These are phyloP conservation scores for Botryotinia narcissicola DNA, from an alignment of 2,329 filamentous ascomycete genomes.

Conservation along the genomic window DNA sequence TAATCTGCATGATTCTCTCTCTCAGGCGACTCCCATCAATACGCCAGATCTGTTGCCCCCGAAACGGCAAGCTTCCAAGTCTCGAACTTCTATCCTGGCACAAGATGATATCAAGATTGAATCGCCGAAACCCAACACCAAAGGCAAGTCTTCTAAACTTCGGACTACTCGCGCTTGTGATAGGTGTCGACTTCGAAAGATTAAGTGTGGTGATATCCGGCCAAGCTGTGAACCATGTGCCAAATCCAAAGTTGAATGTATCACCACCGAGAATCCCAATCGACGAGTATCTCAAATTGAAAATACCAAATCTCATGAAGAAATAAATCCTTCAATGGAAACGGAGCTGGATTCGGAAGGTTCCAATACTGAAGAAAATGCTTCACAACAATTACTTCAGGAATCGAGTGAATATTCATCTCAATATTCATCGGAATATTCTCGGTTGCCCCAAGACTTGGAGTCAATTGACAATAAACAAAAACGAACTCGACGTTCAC, in stretches of 20 bases:
- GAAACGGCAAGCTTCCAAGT: background rate
- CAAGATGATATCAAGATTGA: background rate
- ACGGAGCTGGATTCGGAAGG: constrained; percentile 15
- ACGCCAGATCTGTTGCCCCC: background rate
- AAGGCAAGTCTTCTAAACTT: background rate
- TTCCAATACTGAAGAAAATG: constrained; percentile 5
- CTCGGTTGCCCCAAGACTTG: constrained; percentile 8
- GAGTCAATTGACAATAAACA: background rate
- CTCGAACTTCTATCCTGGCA: background rate
- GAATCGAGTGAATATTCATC: constrained; percentile 20
- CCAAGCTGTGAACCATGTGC: constrained; percentile 9
- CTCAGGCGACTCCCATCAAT: background rate
- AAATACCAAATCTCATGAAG: background rate
- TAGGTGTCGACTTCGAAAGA: constrained; percentile 4
- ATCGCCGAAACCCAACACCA: background rate
- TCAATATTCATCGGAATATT: constrained; percentile 14
- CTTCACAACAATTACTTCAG: constrained; percentile 18
- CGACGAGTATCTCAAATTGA: background rate
- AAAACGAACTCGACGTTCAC: constrained; percentile 2
- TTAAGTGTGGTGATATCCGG: background rate
- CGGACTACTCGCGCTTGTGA: background rate
- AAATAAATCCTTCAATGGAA: background rate
- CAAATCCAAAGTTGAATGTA: background rate
- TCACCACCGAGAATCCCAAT: background rate
- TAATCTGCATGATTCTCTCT: background rate